Evolutionary conservation across 2,329 filamentous ascomycete genomes (phyloP).

Genomic region (Trichoderma endophyticum): DNA sequence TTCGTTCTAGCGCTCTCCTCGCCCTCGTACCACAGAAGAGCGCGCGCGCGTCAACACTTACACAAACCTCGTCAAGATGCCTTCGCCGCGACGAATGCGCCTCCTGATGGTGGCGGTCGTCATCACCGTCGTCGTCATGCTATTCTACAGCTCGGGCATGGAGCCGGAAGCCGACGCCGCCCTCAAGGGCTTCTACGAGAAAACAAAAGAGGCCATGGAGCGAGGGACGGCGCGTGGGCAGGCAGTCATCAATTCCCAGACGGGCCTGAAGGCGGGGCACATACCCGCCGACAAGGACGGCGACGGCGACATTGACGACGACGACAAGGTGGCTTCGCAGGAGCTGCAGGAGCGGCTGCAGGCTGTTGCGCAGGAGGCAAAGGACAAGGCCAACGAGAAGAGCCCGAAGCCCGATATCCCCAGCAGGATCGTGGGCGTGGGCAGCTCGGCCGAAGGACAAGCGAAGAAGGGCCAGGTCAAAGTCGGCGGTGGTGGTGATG

Average conservation of each 20-base stretch:
- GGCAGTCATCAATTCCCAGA: conserved; percentile 41
- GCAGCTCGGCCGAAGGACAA: conserved; percentile 55
- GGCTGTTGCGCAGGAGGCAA: conserved; percentile 66
- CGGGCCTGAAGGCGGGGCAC: conserved; percentile 37
- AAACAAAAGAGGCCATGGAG: conserved; percentile 56
- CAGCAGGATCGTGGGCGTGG: conserved; percentile 55
- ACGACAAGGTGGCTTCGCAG: conserved; percentile 49
- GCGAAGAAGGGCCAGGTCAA: conserved; percentile 33
- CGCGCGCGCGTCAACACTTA: conserved; percentile 15
- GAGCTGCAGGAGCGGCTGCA: conserved; percentile 61
- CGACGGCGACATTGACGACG: conserved; percentile 55
- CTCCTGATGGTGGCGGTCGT: conserved; percentile 63
- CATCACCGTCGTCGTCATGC: conserved; percentile 60
- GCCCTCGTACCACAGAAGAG: neutral
- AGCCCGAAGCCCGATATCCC: conserved; percentile 58
- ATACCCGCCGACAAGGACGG: conserved; percentile 48
- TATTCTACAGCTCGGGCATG: conserved; percentile 68
- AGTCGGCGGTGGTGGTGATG: conserved; percentile 53
- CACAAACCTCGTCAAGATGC: conserved; percentile 47
- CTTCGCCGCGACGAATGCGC: conserved; percentile 67
- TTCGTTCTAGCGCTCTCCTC: neutral
- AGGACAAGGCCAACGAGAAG: conserved; percentile 67
- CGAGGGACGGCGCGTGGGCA: conserved; percentile 34
- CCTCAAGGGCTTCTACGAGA: conserved; percentile 56
- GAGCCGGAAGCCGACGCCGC: conserved; percentile 36